Evolutionary conservation across 331 rosid species (phyloP), one percentile per base, ranked within the genome.

Genomic region (Rhamnella rubrinervis): DNA sequence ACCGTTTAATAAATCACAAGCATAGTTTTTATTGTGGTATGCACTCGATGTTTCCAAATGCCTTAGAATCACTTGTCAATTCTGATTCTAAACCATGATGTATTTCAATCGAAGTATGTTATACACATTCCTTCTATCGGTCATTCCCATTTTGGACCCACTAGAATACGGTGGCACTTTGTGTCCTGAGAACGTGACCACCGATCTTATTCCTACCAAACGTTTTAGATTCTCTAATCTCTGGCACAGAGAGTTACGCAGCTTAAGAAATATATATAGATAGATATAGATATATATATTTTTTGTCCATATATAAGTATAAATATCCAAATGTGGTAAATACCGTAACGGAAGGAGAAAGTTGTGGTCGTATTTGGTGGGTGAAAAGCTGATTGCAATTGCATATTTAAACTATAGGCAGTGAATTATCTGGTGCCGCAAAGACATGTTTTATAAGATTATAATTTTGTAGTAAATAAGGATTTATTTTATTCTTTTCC

Each of bases 41-140:
- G 73, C 40, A 14, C 40, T 18, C 6, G 61, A 61, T 35, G 2
- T 6, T 23, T 2, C 7, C 35, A 31, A 31, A 31, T 31, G 35
- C 35, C 35, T 31, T 31, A 4, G 35, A 31, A 31, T 31, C 35
- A 31, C 12, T 55, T 1, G 66, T 60, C 74, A 17, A 70, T 38
- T 38, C 57, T 53, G 17, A 61, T 31, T 31, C 35, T 31, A 31
- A 13, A 44, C 49, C 39, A 13, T 11, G 31, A 1, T 46, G 35
- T 31, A 31, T 64, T 56, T 51, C 23, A 12, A 52, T n/a, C 8
- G 25, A 35, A 31, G 28, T 55, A 75, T 39, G 52, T 61, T 72
- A 7, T 50, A 20, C 15, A 20, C 4, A 50, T 49, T 1, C 6
- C 21, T 26, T 38, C 5, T 31, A 31, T 31, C 0, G 35, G 35